phyloP scores from a whole-genome alignment of 176 grass and related monocot species.

The Dendrocalamus sinicus region DNA sequence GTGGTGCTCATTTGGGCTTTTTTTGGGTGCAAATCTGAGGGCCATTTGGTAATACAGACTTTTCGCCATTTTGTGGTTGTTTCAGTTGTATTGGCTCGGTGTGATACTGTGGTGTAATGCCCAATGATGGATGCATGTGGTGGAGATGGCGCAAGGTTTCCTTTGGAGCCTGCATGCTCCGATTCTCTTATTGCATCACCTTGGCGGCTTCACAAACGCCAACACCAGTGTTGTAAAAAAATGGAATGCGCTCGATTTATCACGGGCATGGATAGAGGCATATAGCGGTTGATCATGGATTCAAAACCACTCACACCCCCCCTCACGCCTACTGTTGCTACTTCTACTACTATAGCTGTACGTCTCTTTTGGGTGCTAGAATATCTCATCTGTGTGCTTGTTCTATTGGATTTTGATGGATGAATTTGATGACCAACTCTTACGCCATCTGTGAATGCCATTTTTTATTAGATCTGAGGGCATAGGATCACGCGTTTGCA shows the following conservation, averaged over 20 bases:
- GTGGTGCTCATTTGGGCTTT: too few relatives aligned
- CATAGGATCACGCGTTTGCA: not conserved
- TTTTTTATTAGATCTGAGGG: not conserved
- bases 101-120: not conserved
- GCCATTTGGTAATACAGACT: not conserved
- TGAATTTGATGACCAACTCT: not conserved
- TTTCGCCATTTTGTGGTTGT: not conserved
- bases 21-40: conserved; percentile 31
- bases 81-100: not conserved
- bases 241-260: not conserved
- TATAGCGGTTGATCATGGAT: not conserved
- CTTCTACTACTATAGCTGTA: not conserved
- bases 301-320: not conserved
- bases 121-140: not conserved
- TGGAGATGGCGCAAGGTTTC: not conserved
- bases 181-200: not conserved
- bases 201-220: not conserved
- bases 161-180: not conserved
- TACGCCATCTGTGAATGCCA: not conserved
- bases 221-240: not conserved
- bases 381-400: not conserved
- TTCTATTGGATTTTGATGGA: not conserved
- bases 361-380: not conserved
- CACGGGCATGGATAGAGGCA: not conserved
- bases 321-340: not conserved